Evolutionary conservation across 1,284 basidiomycete genomes (phyloP).

Genomic region (Laetiporus sulphureus): DNA sequence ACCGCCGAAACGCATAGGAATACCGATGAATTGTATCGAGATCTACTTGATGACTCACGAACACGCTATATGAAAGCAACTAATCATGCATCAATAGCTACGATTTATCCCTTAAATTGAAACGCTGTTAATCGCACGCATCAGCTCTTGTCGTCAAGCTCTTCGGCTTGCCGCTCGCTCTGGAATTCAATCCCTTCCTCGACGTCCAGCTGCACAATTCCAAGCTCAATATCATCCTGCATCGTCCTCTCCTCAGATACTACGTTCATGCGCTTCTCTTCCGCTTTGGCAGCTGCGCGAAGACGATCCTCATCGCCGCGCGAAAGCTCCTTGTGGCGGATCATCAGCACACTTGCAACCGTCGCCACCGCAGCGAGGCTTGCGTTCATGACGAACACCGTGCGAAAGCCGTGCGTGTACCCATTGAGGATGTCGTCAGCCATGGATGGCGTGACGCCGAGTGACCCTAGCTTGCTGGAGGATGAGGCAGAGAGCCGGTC

Average conservation of each 20-base stretch:
- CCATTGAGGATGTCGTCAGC: slow-evolving; percentile 43
- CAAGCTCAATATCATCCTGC: not conserved
- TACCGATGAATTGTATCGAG: no score
- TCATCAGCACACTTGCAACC: slow-evolving; percentile 46
- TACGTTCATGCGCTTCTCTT: slow-evolving; percentile 3
- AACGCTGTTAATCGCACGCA: no score
- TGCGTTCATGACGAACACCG: slow-evolving; percentile 54
- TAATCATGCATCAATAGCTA: no score
- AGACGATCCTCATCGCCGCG: slow-evolving; percentile 47
- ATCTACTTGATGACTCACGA: not conserved
- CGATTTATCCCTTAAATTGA: no score
- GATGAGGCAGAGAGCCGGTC: slow-evolving; percentile 24
- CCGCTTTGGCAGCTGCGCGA: slow-evolving; percentile 28
- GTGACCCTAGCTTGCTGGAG: slow-evolving; percentile 20
- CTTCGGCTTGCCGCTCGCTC: not conserved
- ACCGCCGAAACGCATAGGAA: no score
- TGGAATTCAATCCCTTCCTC: not conserved
- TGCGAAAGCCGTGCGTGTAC: slow-evolving; percentile 50
- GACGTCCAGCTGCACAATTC: not conserved
- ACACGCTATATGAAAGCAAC: not conserved
- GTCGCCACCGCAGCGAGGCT: slow-evolving; percentile 38
- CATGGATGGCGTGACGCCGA: slow-evolving; percentile 31
- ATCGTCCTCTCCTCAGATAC: not conserved
- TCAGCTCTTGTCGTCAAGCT: not conserved
- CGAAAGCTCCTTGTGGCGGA: slow-evolving; percentile 51